phyloP scores from a whole-genome alignment of 2,329 filamentous ascomycete species.

The Ophiocordyceps camponoti-floridani region DNA sequence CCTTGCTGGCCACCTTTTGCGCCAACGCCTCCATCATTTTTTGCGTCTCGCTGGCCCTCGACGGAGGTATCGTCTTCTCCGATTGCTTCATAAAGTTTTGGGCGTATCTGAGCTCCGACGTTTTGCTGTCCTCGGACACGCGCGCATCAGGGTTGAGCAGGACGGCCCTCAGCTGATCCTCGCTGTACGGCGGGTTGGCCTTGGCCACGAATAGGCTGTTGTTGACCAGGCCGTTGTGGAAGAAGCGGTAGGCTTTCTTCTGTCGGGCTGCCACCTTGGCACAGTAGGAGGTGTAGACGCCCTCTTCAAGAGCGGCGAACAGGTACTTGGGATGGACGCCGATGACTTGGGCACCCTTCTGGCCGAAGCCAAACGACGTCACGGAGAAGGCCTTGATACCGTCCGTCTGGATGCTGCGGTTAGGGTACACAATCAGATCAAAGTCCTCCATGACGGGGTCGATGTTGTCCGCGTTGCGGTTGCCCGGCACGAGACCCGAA shows the following conservation, averaged over 20 bases:
- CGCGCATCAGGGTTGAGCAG: conserved; percentile 90
- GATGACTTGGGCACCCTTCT: conserved; percentile 95
- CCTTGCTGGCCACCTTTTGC: conserved; percentile 31
- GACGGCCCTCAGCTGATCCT: conserved; percentile 69
- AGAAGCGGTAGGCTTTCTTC: conserved; percentile 97
- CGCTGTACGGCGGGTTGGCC: conserved; percentile 73
- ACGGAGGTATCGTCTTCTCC: conserved; percentile 30
- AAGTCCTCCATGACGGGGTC: conserved; percentile 95
- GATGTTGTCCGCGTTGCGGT: conserved; percentile 95
- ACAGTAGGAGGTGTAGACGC: conserved; percentile 67
- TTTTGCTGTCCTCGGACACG: conserved; percentile 74
- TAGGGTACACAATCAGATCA: conserved; percentile 94
- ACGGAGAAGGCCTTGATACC: conserved; percentile 97
- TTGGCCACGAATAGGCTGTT: conserved; percentile 97
- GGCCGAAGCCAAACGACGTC: conserved; percentile 96
- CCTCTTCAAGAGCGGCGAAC: conserved; percentile 80
- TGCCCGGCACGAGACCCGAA: conserved; percentile 82
- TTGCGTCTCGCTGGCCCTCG: conserved; percentile 44
- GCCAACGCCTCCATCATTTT: conserved; percentile 65
- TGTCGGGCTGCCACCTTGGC: conserved; percentile 80
- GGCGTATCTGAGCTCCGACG: conserved; percentile 58
- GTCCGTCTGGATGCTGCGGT: conserved; percentile 87
- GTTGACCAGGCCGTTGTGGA: conserved; percentile 96
- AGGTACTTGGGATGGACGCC: conserved; percentile 95
- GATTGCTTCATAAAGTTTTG: conserved; percentile 48